Conservation (phyloP, 306 rosid genomes). For the Oemleria cerasiformis region DNA sequence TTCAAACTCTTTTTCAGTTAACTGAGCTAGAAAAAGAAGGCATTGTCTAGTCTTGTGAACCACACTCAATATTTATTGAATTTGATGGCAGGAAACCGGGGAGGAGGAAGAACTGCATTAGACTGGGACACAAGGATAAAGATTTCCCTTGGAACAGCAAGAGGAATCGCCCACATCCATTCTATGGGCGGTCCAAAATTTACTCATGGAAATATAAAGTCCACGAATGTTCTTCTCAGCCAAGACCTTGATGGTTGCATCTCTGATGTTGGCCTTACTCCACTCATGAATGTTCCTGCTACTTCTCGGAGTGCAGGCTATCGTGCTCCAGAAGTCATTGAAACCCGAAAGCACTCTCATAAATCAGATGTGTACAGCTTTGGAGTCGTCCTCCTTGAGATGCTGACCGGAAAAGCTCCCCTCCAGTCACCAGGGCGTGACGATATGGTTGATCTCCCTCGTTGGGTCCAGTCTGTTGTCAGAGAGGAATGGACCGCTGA, state of each 20-base stretch:
- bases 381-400: constrained; percentile 84
- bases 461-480: constrained; percentile 97
- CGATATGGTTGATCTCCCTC: constrained; percentile 93
- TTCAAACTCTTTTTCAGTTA: not conserved
- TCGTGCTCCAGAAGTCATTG: constrained; percentile 92
- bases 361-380: constrained; percentile 94
- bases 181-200: constrained; percentile 80
- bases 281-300: constrained; percentile 77
- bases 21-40: not conserved
- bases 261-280: constrained; percentile 83
- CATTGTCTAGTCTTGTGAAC: not conserved
- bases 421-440: constrained; percentile 83
- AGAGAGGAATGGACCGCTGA: constrained; percentile 99
- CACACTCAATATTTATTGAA: constrained; percentile 4
- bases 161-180: constrained; percentile 81
- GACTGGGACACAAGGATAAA: constrained; percentile 84
- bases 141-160: constrained; percentile 73
- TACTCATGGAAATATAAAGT: constrained; percentile 80
- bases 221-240: constrained; percentile 83
- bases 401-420: constrained; percentile 95
- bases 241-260: constrained; percentile 73
- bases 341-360: constrained; percentile 82
- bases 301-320: constrained; percentile 81
- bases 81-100: constrained; percentile 57
- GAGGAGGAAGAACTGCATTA: constrained; percentile 62